Evolutionary conservation across 768 basidiomycete species (phyloP).

Genomic region (Termitomyces sp.): DNA sequence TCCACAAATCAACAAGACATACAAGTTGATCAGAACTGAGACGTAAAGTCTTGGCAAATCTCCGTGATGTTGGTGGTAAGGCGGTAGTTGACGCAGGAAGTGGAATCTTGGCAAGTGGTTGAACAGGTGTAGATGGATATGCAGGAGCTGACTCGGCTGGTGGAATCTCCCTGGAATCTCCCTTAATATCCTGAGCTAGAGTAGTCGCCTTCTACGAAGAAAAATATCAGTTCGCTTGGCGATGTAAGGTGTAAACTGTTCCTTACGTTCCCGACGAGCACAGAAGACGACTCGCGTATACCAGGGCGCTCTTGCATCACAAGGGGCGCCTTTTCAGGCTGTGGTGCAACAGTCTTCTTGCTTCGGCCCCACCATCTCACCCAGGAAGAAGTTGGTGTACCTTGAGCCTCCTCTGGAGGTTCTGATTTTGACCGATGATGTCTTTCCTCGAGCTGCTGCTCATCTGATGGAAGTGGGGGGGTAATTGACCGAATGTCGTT

Average conservation of each 20-base stretch:
- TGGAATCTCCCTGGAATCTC: slow-evolving; percentile 13
- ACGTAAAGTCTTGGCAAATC: slow-evolving; percentile 87
- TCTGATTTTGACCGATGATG: slow-evolving; percentile 31
- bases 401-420: slow-evolving; percentile 25
- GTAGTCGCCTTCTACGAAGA: background rate
- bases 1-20: slow-evolving; percentile 18
- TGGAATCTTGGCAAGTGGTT: slow-evolving; percentile 19
- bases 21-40: slow-evolving; percentile 94
- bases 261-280: slow-evolving; percentile 17
- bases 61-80: slow-evolving; percentile 26
- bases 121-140: slow-evolving; percentile 41
- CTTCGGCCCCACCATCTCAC: slow-evolving; percentile 80
- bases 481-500: slow-evolving; percentile 16
- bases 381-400: slow-evolving; percentile 63
- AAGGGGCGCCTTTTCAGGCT: background rate
- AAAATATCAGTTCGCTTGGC: background rate
- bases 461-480: slow-evolving; percentile 17
- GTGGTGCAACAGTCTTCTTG: slow-evolving; percentile 25
- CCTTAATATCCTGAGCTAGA: slow-evolving; percentile 2
- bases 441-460: slow-evolving; percentile 17
- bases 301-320: slow-evolving; percentile 7
- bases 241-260: background rate
- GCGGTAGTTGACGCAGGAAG: slow-evolving; percentile 4
- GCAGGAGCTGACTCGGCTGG: slow-evolving; percentile 34
- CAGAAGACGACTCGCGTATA: slow-evolving; percentile 22